Evolutionary conservation across 306 rosid species (phyloP).

Genomic region (Trichosanthes cucumerina): DNA sequence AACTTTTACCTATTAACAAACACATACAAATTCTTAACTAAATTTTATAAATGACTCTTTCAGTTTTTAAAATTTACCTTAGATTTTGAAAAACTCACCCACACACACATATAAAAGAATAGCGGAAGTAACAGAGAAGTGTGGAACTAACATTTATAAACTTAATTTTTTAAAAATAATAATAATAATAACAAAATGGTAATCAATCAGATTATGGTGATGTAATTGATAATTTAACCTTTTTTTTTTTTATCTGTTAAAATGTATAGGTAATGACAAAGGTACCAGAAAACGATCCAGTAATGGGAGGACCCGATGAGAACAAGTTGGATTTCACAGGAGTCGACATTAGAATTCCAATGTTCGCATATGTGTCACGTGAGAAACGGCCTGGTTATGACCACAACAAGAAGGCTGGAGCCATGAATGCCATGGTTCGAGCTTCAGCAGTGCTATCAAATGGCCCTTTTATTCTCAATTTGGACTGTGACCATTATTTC

Average conservation of each 20-base stretch:
- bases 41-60: too few relatives aligned
- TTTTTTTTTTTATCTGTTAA: background rate
- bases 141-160: too few relatives aligned
- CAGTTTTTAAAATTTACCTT: too few relatives aligned
- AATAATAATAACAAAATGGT: too few relatives aligned
- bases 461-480: conserved; percentile 69
- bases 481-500: conserved; percentile 77
- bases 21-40: too few relatives aligned
- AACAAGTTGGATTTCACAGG: conserved; percentile 61
- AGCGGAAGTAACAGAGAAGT: too few relatives aligned
- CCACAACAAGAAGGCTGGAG: conserved; percentile 90
- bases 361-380: conserved; percentile 80
- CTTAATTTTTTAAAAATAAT: too few relatives aligned
- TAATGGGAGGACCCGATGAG: conserved; percentile 52
- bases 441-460: conserved; percentile 75
- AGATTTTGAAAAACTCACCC: too few relatives aligned
- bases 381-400: conserved; percentile 75
- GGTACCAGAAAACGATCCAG: conserved; percentile 54
- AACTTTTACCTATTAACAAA: too few relatives aligned
- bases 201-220: too few relatives aligned
- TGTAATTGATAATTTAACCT: too few relatives aligned
- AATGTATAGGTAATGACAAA: conserved; percentile 46
- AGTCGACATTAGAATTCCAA: conserved; percentile 61
- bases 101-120: too few relatives aligned
- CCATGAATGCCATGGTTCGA: conserved; percentile 86